These are phyloP conservation scores for Alternaria incomplexa DNA, from an alignment of 2,329 filamentous ascomycete species.

Conservation along the genomic window DNA sequence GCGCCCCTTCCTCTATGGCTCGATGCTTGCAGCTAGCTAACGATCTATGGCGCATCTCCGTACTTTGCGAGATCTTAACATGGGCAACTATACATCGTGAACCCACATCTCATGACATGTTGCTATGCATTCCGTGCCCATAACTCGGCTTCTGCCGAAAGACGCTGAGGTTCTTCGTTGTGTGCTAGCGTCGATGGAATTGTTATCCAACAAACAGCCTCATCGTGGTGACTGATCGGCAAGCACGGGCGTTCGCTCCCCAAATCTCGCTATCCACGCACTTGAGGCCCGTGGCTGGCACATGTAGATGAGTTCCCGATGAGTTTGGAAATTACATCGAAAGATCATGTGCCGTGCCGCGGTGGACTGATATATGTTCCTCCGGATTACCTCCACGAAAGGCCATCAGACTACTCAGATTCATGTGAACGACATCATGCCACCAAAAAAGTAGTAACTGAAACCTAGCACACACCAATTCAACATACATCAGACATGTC, in stretches of 20 bases:
- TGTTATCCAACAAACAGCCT: not conserved
- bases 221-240: not conserved
- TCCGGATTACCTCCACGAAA: not conserved
- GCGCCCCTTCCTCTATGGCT: not conserved
- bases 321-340: not conserved
- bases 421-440: not conserved
- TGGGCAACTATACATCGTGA: not conserved
- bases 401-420: not conserved
- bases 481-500: not conserved
- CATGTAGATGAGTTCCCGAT: not conserved
- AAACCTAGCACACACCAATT: not conserved
- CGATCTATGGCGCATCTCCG: not conserved
- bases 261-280: not conserved
- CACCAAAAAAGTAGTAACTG: not conserved
- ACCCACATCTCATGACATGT: not conserved
- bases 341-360: not conserved
- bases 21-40: not conserved
- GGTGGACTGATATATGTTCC: not conserved
- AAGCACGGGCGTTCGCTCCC: not conserved
- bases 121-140: not conserved
- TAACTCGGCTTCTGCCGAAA: not conserved
- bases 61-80: not conserved
- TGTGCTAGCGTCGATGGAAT: not conserved
- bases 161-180: not conserved
- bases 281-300: not conserved